Percentiles rank a stretch among this genome's conserved stretches.
These are phyloP conservation scores for Larix kaempferi DNA, from an alignment of 75 land plant species.

Conservation along the genomic window DNA sequence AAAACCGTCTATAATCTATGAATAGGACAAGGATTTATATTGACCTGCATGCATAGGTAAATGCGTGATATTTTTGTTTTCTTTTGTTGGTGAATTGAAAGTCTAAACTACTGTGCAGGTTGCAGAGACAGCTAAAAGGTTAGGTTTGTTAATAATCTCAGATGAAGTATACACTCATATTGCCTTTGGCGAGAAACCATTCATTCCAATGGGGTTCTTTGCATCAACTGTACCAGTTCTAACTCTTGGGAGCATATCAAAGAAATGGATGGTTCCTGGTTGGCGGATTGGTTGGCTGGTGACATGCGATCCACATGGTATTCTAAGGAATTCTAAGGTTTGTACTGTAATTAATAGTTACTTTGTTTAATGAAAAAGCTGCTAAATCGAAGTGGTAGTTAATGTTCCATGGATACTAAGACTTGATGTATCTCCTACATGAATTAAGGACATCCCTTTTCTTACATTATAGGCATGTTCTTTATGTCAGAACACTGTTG, in stretches of 20 bases:
- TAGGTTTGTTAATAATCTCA: conserved; percentile 46
- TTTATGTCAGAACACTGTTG: background rate
- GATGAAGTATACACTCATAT: conserved; percentile 65
- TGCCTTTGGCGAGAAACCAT: conserved; percentile 36
- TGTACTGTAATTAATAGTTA: background rate
- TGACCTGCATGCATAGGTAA: background rate
- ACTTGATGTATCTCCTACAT: background rate
- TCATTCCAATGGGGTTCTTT: conserved; percentile 59
- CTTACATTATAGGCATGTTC: background rate
- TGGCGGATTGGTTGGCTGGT: conserved; percentile 73
- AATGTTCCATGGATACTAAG: background rate
- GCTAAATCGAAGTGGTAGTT: background rate
- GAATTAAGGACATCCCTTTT: background rate
- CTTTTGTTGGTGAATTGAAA: background rate
- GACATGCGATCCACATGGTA: conserved; percentile 53
- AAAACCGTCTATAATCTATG: background rate
- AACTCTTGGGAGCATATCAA: conserved; percentile 62
- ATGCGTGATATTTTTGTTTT: too few species aligned
- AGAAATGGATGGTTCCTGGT: conserved; percentile 71
- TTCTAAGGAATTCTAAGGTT: conserved; percentile 46
- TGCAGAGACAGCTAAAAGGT: conserved; percentile 49
- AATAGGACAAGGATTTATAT: background rate
- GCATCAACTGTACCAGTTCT: conserved; percentile 53
- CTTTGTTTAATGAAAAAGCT: background rate
- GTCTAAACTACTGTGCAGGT: conserved; percentile 24